Base-by-base conservation (phyloP, 352 stramenopile genomes). In the Peronospora belbahrii region DNA sequence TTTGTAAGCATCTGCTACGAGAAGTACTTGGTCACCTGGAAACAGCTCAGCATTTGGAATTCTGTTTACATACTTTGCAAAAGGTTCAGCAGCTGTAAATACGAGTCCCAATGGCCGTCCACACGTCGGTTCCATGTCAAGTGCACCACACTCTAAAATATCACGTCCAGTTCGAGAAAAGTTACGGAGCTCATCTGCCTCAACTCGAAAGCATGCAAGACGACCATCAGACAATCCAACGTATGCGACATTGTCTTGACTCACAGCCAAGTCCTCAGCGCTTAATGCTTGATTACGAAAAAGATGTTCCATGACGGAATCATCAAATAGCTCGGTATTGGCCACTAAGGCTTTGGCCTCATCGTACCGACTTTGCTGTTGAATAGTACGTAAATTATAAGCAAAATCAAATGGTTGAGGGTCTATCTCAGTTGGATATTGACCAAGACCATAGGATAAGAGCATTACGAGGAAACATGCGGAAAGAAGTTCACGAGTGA, bases 1-100 rank as follows among this genome's bases (percentile, higher is more conserved):
- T 20, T 75, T 75, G 60, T 81, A 82, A 0, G 74, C 68, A 23
- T 85, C 74, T 6, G 70, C 74, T 7, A 83, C 66, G 0, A 85
- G 56, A 42, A 85, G 51, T 60, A 85, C 68, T 17, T 77, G 60
- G 28, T 80, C 63, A 2, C 43, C 55, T 4, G 56, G 18, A 30
- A 85, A 83, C 23, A 74, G 27, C 44, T 65, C 56, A 1, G 64
- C 49, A 20, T 59, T 48, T 20, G 63, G 59, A 38, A 85, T 77
- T 37, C 66, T 62, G 39, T 63, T 57, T 0, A 83, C 30, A 32
- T 67, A 79, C 34, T 65, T 66, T 10, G 33, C 31, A 50, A 78
- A 74, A 2, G 59, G 65, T 25, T 49, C 48, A 19, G 58, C 61
- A 7, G 59, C 20, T 19, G 65, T 56, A 36, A 85, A 85, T 14